Evolutionary conservation across 176 grass and related monocot species (phyloP), one percentile per base, ranked within the genome.

Genomic region (Canna indica): DNA sequence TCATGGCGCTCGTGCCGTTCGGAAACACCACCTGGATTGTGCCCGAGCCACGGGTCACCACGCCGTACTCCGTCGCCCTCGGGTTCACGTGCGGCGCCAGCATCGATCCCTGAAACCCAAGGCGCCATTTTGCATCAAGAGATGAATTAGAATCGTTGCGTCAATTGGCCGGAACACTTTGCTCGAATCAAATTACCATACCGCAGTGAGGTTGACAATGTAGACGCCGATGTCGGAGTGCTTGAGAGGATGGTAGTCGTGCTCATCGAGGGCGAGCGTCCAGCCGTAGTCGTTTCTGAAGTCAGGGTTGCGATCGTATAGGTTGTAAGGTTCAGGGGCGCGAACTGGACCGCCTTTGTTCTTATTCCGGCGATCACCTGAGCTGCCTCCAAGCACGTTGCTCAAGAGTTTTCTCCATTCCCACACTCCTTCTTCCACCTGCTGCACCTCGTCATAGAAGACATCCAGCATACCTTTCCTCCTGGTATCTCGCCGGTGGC

Each of bases 61-160:
- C 70, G 59, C 82, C 86, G 77, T 90, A 97, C 82, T 97, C 94
- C 25, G 80, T 85, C 68, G 89, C 89, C 66, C 64, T 74, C 10
- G 89, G 84, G 79, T 97, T 97, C 82, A 90, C 82, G 63, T 97
- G 89, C 68, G 89, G 89, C 48, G 86, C 82, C 82, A 92, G 60
- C 89, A 90, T 90, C 28, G 94, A 92, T 1, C 94, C 94, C 94
- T 97, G 78, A 60, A 70, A 18, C 7, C 45, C 47, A 47, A 15
- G 28, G 46, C 34, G 54, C 34, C 18, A 71, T 52, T 20, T 58
- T 50, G 52, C 13, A 66, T 17, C 22, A 13, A 39, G 18, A 36
- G 14, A 32, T 32, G 5, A 28, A 41, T 12, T 10, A 6, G 5
- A 67, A 4, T 56, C 52, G 7, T 17, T 12, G 53, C 11, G 10